Percentiles rank a stretch among this genome's conserved stretches.
These are phyloP conservation scores for Suillus ampliporus DNA, from an alignment of 768 basidiomycete genomes.

Conservation along the genomic window DNA sequence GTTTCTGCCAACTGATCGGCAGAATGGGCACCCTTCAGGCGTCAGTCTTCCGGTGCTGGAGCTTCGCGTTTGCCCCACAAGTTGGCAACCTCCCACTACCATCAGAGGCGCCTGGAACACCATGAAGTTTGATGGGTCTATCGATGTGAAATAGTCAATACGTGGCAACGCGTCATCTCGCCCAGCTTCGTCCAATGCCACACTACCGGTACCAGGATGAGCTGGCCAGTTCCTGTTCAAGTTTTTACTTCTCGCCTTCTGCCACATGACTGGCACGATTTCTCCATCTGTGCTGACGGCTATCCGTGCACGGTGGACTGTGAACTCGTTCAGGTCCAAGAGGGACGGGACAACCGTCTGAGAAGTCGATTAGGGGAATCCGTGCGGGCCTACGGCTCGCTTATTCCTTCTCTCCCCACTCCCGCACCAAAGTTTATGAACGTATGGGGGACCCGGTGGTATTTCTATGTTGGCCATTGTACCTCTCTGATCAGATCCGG, in stretches of 20 bases:
- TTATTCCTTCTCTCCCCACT: background rate
- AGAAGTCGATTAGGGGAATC: background rate
- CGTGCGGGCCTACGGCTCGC: background rate
- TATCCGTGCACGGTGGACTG: no score
- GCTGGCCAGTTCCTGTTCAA: no score
- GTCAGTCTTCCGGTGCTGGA: no score
- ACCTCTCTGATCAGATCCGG: background rate
- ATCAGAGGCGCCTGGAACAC: no score
- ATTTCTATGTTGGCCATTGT: background rate
- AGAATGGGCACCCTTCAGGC: no score
- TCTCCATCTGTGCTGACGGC: background rate
- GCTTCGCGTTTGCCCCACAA: no score
- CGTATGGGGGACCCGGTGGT: background rate
- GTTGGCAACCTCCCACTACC: no score
- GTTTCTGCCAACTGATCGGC: no score
- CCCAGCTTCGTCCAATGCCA: background rate
- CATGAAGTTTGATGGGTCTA: no score
- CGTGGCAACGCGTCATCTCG: background rate
- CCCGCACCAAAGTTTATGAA: background rate
- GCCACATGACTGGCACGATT: background rate
- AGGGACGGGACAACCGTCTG: background rate
- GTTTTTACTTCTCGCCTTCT: background rate
- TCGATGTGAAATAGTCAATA: background rate
- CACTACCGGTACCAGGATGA: background rate
- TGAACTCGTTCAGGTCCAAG: background rate